Conservation (phyloP, 169 alveolate species). For the Theileria orientalis region DNA sequence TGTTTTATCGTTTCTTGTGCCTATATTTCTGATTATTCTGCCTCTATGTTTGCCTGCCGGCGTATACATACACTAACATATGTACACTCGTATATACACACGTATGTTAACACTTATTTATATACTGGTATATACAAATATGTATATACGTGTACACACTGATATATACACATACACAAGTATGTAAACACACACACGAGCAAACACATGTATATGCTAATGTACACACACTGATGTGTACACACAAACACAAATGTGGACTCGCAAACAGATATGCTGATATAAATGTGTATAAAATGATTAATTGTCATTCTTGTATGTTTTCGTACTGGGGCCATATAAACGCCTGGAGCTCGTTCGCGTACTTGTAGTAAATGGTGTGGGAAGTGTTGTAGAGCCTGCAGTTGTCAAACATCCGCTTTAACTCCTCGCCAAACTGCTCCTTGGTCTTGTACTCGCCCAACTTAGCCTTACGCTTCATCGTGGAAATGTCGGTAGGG, state of each 20-base stretch:
- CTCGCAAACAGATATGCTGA: no score
- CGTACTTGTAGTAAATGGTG: slow-evolving; percentile 94
- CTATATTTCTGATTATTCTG: no score
- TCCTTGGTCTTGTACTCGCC: slow-evolving; percentile 88
- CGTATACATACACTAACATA: no score
- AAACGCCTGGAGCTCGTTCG: slow-evolving; percentile 90
- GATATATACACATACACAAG: neutral
- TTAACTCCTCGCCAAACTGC: slow-evolving; percentile 90
- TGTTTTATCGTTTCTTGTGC: no score
- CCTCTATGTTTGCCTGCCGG: no score
- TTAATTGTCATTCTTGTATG: slow-evolving; percentile 69
- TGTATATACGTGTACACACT: neutral
- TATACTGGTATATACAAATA: neutral
- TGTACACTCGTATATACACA: neutral
- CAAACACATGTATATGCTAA: neutral
- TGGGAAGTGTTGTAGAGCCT: slow-evolving; percentile 90
- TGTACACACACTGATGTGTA: neutral
- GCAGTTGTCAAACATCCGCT: slow-evolving; percentile 93
- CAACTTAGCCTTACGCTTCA: slow-evolving; percentile 85
- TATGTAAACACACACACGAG: neutral
- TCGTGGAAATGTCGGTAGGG: slow-evolving; percentile 95
- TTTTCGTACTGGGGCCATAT: slow-evolving; percentile 86
- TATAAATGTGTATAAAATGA: no score
- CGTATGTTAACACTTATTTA: neutral
- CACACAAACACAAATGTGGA: neutral